A percentile compares a stretch with the other conserved stretches of the same genome.
These are phyloP conservation scores for Silene coronaria DNA, from an alignment of 179 eudicot species.

Conservation along the genomic window DNA sequence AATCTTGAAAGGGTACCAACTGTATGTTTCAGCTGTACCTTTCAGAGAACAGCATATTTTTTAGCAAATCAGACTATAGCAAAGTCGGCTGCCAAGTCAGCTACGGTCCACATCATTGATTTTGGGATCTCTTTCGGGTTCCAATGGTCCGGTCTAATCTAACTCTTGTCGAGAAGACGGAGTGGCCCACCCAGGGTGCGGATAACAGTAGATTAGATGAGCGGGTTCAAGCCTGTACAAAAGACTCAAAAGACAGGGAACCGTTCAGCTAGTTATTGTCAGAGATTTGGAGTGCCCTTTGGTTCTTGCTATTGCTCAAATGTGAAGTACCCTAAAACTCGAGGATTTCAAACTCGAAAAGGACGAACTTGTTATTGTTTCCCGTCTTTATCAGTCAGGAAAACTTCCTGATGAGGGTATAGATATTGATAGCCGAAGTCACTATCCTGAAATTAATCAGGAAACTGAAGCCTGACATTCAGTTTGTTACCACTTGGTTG, in stretches of 20 bases:
- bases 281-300: conserved; percentile 43
- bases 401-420: conserved; percentile 39
- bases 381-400: conserved; percentile 30
- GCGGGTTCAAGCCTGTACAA: conserved; percentile 54
- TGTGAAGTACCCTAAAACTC: conserved; percentile 31
- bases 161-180: conserved; percentile 36
- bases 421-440: conserved; percentile 37
- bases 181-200: conserved; percentile 50
- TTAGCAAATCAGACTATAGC: conserved; percentile 32
- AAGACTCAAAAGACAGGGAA: conserved; percentile 43
- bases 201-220: conserved; percentile 50
- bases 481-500: conserved; percentile 46
- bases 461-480: conserved; percentile 37
- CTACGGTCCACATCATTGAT: conserved; percentile 45
- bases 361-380: conserved; percentile 30
- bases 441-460: conserved; percentile 32
- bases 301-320: conserved; percentile 33
- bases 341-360: conserved; percentile 27
- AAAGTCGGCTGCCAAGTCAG: conserved; percentile 33
- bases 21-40: conserved; percentile 37
- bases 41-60: conserved; percentile 27
- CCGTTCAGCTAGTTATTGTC: conserved; percentile 41
- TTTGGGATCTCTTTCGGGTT: conserved; percentile 51
- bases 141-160: conserved; percentile 61
- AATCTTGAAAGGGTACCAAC: conserved; percentile 26